Percentiles rank a stretch among this genome's conserved stretches.
Evolutionary conservation across 805 yeast species (phyloP).

Genomic region (Tetrapisispora nanseiensis): DNA sequence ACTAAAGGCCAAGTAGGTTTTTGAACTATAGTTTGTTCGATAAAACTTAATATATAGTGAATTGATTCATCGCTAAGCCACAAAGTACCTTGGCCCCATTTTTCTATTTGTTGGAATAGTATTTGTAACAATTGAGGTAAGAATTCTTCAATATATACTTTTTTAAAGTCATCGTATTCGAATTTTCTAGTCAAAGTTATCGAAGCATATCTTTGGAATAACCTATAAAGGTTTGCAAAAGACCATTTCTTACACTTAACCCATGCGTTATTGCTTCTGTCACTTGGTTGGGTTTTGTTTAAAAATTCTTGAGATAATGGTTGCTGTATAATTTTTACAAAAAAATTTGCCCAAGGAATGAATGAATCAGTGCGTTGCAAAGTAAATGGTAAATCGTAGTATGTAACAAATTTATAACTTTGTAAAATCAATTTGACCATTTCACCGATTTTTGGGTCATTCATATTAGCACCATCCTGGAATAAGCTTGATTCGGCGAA

Average conservation of each 20-base stretch:
- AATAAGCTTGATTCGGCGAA: slow-evolving; percentile 50
- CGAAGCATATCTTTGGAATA: slow-evolving; percentile 65
- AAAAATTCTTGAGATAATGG: slow-evolving; percentile 33
- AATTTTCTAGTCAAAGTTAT: slow-evolving; percentile 36
- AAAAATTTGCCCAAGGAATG: slow-evolving; percentile 67
- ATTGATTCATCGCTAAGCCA: slow-evolving; percentile 67
- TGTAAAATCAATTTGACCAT: slow-evolving; percentile 68
- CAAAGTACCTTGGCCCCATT: slow-evolving; percentile 54
- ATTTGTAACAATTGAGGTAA: slow-evolving; percentile 65
- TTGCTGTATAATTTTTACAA: slow-evolving; percentile 51
- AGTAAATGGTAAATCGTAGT: slow-evolving; percentile 58
- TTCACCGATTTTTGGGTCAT: slow-evolving; percentile 44
- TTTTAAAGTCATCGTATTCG: slow-evolving; percentile 52
- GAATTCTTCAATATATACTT: slow-evolving; percentile 44
- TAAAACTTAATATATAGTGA: slow-evolving; percentile 53
- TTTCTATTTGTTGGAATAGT: slow-evolving; percentile 55
- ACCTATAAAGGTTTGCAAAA: slow-evolving; percentile 60
- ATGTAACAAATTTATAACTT: slow-evolving; percentile 66
- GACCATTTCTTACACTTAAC: slow-evolving; percentile 84
- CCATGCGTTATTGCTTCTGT: slow-evolving; percentile 53
- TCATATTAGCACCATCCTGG: slow-evolving; percentile 29
- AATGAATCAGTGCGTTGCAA: slow-evolving; percentile 45
- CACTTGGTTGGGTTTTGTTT: slow-evolving; percentile 41
- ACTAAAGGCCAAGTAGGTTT: slow-evolving; percentile 58
- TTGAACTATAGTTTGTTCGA: slow-evolving; percentile 50